Conservation (phyloP, 352 stramenopile species). For the Phytophthora ohioensis region DNA sequence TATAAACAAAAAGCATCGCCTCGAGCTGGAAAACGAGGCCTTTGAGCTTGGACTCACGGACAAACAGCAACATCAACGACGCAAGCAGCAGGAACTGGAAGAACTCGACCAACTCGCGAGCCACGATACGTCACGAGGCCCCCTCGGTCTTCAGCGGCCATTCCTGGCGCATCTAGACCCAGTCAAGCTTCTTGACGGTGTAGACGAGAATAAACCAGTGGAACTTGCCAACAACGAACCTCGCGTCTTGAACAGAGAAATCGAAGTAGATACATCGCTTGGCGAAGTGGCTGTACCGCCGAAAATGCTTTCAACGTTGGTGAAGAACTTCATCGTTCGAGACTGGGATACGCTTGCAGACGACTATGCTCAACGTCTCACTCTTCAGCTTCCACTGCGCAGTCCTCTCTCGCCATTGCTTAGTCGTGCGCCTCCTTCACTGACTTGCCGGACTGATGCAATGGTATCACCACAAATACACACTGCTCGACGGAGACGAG, state of each 20-base stretch:
- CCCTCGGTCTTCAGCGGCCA: slow-evolving; percentile 17
- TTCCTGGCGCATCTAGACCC: slow-evolving; percentile 32
- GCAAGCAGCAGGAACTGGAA: slow-evolving; percentile 32
- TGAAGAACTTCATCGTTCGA: slow-evolving; percentile 57
- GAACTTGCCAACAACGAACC: neutral
- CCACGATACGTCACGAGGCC: slow-evolving; percentile 4
- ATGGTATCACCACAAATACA: slow-evolving; percentile 13
- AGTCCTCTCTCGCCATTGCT: slow-evolving; percentile 25
- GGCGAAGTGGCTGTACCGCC: slow-evolving; percentile 39
- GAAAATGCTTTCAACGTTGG: slow-evolving; percentile 56
- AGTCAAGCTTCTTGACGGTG: slow-evolving; percentile 20
- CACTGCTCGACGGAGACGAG: slow-evolving; percentile 22
- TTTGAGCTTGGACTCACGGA: slow-evolving; percentile 33
- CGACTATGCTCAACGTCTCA: slow-evolving; percentile 48
- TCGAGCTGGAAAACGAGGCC: slow-evolving; percentile 28
- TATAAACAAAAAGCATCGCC: slow-evolving; percentile 17
- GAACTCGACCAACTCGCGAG: slow-evolving; percentile 17
- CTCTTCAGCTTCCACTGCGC: slow-evolving; percentile 34
- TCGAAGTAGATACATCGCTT: slow-evolving; percentile 24
- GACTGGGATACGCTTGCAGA: slow-evolving; percentile 48
- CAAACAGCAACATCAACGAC: slow-evolving; percentile 27
- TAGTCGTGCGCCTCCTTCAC: slow-evolving; percentile 6
- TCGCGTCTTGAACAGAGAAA: slow-evolving; percentile 1
- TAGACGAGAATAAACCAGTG: slow-evolving; percentile 19
- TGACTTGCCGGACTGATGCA: slow-evolving; percentile 20